phyloP scores from a whole-genome alignment of 2,329 filamentous ascomycete species.

The Clonostachys byssicola region DNA sequence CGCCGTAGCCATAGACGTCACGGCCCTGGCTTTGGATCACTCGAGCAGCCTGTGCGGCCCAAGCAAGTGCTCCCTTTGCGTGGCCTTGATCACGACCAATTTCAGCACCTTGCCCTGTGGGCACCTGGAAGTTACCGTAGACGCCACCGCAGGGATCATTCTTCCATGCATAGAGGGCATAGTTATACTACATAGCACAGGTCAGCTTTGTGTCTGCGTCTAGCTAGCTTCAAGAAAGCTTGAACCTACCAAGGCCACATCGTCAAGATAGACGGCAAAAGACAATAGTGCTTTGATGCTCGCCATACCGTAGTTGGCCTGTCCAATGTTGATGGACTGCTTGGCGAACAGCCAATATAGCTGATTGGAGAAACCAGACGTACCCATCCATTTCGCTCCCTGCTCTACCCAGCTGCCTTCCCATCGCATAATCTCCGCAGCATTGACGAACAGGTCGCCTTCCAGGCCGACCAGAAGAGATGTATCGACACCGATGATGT shows the following conservation, averaged over 20 bases:
- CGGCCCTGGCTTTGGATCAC: conserved; percentile 25
- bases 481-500: conserved; percentile 23
- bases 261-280: conserved; percentile 34
- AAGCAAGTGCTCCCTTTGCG: conserved; percentile 20
- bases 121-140: conserved; percentile 16
- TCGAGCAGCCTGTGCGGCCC: conserved; percentile 24
- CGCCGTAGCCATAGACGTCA: conserved; percentile 22
- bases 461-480: conserved; percentile 30
- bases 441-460: conserved; percentile 31
- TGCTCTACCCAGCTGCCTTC: conserved; percentile 31
- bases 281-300: conserved; percentile 29
- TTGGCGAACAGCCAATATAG: conserved; percentile 34
- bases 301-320: conserved; percentile 35
- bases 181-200: conserved; percentile 21
- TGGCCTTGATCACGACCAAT: conserved; percentile 30
- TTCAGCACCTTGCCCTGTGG: conserved; percentile 28
- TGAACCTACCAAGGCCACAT: conserved; percentile 17
- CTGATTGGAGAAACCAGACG: conserved; percentile 27
- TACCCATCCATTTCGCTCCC: conserved; percentile 24
- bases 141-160: conserved; percentile 29
- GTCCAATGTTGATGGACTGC: conserved; percentile 28
- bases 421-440: conserved; percentile 38
- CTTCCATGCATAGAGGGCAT: conserved; percentile 26
- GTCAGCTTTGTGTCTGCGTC: neutral
- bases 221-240: no score